A percentile compares a stretch with the other conserved stretches of the same genome.
phyloP scores from a whole-genome alignment of 2,329 filamentous ascomycete species.

The Penicillium sp. region DNA sequence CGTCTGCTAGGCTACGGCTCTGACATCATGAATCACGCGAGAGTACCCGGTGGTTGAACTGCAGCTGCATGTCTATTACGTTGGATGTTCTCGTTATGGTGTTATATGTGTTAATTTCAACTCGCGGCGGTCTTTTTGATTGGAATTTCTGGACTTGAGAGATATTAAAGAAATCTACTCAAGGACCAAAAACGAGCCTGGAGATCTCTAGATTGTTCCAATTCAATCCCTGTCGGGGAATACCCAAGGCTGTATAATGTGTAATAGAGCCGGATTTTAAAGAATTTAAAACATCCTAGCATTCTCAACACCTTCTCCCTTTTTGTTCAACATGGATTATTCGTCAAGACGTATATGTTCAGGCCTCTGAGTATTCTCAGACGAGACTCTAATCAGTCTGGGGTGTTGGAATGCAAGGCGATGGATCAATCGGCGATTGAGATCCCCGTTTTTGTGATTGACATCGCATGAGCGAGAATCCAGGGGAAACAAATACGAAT shows the following conservation, averaged over 20 bases:
- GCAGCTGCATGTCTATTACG: not conserved
- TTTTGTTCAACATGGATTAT: not conserved
- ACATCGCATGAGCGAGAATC: slow-evolving; percentile 2
- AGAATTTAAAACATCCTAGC: not conserved
- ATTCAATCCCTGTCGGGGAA: not conserved
- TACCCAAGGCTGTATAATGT: not conserved
- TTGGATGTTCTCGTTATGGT: not conserved
- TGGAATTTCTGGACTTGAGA: not conserved
- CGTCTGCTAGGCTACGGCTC: not conserved
- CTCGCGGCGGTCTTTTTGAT: no score
- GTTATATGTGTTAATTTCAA: not conserved
- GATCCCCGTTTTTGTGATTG: not conserved
- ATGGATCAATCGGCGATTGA: slow-evolving; percentile 17
- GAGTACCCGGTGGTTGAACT: not conserved
- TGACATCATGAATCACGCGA: slow-evolving; percentile 1
- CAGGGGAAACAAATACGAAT: not conserved
- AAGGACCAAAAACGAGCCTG: no score
- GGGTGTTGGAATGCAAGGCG: slow-evolving; percentile 1
- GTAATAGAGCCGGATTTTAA: not conserved
- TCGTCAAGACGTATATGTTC: not conserved
- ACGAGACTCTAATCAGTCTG: slow-evolving; percentile 1
- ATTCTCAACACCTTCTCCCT: not conserved
- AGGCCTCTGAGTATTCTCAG: not conserved
- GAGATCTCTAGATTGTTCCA: not conserved
- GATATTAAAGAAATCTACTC: not conserved